Base-by-base conservation (phyloP, 345 rosid species). In the Acer yangbiense region DNA sequence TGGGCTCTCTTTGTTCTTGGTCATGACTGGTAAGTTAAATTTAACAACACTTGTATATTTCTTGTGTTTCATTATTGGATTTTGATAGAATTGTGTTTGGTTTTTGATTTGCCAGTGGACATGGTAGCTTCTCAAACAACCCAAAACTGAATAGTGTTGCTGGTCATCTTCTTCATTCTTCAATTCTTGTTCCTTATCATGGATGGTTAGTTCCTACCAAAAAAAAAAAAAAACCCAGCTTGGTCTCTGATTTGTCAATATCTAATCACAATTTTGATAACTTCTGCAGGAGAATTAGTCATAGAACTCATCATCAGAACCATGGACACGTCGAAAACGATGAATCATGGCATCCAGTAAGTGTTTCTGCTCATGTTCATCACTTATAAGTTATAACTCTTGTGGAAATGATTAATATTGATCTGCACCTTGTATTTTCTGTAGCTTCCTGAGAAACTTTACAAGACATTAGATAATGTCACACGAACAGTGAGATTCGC, bases 1-100 rank as follows among this genome's bases (percentile, higher is more conserved):
- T 95, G 98, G 98, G 98, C 95, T 76, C 88, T 95, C 74, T 95
- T 95, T 81, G 98, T 95, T 83, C 98, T 95, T 39, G 98, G 98
- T 9, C 98, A 95, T 86, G 98, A 95, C 78, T 93, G 98, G 98
- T 94, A 85, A 75, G n/a, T 29, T 94, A 85, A 75, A 29, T 29
- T 48, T 9, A 9, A 43, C 71, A 35, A 65, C 32, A 12, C 44
- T 17, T 54, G 25, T 9, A 14, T 11, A 58, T 65, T 39, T 4
- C 23, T 75, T 76, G 6, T 60, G 41, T 29, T 65, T n/a, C 50
- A 16, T 54, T 16, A 32, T 67, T 72, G 68, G 57, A 67, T 73
- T 55, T 75, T 65, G 7, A 23, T 52, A 16, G 58, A 43, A 46
- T 58, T 67, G 55, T 61, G 27, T 43, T 67, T 72, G 69, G 62